Percentiles rank a stretch among this genome's conserved stretches.
Evolutionary conservation across 2,329 filamentous ascomycete species (phyloP).

Genomic region (Ploettnerulaceae sp.): DNA sequence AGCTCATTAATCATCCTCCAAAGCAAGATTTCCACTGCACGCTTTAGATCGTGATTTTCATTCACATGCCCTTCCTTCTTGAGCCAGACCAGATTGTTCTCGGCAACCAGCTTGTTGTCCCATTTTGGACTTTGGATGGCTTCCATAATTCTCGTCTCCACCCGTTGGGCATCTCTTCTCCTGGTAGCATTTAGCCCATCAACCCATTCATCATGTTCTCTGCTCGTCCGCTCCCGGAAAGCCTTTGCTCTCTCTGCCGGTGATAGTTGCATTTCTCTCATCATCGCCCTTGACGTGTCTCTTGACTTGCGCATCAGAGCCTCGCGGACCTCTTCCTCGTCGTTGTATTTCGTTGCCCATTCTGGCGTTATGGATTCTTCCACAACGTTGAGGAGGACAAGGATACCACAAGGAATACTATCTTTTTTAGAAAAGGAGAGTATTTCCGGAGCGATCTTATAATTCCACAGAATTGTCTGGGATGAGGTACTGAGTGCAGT

Average conservation of each 20-base stretch:
- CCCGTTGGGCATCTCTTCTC: conserved; percentile 39
- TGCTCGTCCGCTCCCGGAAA: conserved; percentile 37
- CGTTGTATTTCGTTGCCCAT: conserved; percentile 45
- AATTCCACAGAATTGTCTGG: conserved; percentile 56
- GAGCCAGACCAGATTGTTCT: conserved; percentile 43
- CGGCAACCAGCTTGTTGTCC: conserved; percentile 44
- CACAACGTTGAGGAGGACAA: conserved; percentile 50
- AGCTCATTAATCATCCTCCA: conserved; percentile 50
- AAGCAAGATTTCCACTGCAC: conserved; percentile 43
- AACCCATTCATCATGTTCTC: conserved; percentile 42
- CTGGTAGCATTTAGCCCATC: conserved; percentile 43
- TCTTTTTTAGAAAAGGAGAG: conserved; percentile 46
- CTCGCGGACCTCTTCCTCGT: conserved; percentile 37
- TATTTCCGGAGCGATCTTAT: conserved; percentile 50
- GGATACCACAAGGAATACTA: conserved; percentile 53
- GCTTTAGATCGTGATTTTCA: conserved; percentile 34
- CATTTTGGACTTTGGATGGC: conserved; percentile 51
- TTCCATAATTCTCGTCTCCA: conserved; percentile 43
- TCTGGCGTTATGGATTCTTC: conserved; percentile 48
- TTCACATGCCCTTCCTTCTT: conserved; percentile 31
- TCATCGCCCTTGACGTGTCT: conserved; percentile 40
- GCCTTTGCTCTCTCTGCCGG: conserved; percentile 41
- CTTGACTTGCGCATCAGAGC: conserved; percentile 34
- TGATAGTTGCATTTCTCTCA: conserved; percentile 42
- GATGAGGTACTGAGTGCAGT: conserved; percentile 52